phyloP scores from a whole-genome alignment of 1,139 yeast species.

The Debaryomycetaceae sp. region DNA sequence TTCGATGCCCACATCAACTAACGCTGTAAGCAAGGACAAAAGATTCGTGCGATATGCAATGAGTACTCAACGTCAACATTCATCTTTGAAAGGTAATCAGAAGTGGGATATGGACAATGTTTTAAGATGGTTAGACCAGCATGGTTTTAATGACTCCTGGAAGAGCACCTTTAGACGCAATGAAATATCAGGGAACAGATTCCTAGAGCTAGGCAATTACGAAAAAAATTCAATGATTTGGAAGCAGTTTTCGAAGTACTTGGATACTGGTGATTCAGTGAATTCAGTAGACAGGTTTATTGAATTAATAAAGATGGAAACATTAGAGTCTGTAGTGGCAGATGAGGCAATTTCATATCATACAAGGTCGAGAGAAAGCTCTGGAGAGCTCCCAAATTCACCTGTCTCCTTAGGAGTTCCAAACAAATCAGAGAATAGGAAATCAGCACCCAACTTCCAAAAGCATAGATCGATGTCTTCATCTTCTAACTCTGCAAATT shows the following conservation, averaged over 20 bases:
- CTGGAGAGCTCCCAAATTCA: constrained; percentile 5
- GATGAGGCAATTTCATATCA: constrained; percentile 8
- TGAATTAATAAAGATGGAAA: constrained; percentile 26
- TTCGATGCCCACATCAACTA: constrained; percentile 6
- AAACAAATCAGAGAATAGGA: constrained; percentile 27
- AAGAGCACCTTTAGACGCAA: constrained; percentile 55
- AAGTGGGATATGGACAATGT: constrained; percentile 72
- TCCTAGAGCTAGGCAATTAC: constrained; percentile 66
- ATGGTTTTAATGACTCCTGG: constrained; percentile 76
- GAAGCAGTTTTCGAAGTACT: constrained; percentile 43
- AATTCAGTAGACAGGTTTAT: constrained; percentile 56
- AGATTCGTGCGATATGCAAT: constrained; percentile 46
- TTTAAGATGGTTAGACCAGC: constrained; percentile 58
- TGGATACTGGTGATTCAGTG: constrained; percentile 39
- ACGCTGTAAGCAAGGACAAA: constrained; percentile 28
- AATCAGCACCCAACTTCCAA: constrained; percentile 28
- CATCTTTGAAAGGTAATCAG: constrained; percentile 18
- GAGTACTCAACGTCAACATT: constrained; percentile 29
- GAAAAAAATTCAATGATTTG: constrained; percentile 50
- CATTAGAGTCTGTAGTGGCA: background rate
- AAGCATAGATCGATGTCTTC: constrained; percentile 25
- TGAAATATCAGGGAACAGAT: constrained; percentile 60
- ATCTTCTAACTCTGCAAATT: constrained; percentile 19
- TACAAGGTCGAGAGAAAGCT: background rate
- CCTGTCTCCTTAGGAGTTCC: constrained; percentile 8